Base-by-base conservation (phyloP, 192 early-diverging fungal species). In the Coemansia sp. region DNA sequence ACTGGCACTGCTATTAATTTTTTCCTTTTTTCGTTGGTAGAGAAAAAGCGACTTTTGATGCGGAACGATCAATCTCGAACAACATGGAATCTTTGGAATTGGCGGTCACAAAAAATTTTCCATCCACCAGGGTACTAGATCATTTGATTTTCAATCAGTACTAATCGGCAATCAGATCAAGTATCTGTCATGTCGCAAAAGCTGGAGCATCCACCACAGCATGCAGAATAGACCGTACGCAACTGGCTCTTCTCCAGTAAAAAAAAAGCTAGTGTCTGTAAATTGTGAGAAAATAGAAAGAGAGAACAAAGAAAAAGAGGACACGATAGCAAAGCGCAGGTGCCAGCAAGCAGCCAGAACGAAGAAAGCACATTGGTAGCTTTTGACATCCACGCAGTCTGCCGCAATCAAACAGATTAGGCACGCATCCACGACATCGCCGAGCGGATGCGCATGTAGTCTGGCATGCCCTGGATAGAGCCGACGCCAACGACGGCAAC, bases 371-470 rank as follows among this genome's bases (percentile, higher is more conserved):
- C 5, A 45, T 45, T 32, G 32, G 44, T 45, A 45, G 44, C 44
- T 45, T 5, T 45, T 45, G 13, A 45, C 9, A 45, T 50, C 48
- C n/a, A 18, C n/a, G 15, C n/a, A 13, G 13, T 11, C 10, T n/a
- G n/a, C 48, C 32, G 18, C 48, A 50, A 12, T n/a, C 48, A n/a
- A 7, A 50, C 48, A 54, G 4, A 2, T 87, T 85, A 89, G 67
- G 86, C 88, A 65, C 90, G 84, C 85, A 89, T 90, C 85, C 86
- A 88, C 68, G 89, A 87, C 93, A 95, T 96, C 81, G 86, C 88
- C 32, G 89, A 87, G 72, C 96, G 90, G 70, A 97, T 88, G 64
- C 92, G 87, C 77, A 88, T 90, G 84, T 91, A 97, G 84, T 98
- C 93, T 41, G 92, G 88, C 87, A 98, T 84, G 64, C 88, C 85